Percentiles rank a stretch among this genome's conserved stretches.
Evolutionary conservation across 768 basidiomycete species (phyloP).

Genomic region (Strobilomyces echinocephalus): DNA sequence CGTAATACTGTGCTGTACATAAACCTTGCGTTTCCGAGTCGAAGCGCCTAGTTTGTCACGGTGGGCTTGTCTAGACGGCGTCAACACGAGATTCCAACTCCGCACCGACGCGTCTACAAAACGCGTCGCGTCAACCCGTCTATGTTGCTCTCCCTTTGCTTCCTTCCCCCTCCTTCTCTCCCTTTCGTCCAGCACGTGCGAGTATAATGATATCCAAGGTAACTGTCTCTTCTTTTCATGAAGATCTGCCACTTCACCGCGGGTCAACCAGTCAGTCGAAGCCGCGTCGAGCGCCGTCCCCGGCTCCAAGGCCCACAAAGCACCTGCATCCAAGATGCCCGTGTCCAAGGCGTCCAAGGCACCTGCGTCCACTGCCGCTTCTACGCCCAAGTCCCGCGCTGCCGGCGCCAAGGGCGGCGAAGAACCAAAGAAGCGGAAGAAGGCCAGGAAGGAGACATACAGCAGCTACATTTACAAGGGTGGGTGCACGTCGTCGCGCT

Average conservation of each 20-base stretch:
- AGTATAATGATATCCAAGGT: slow-evolving; percentile 6
- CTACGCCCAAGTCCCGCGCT: not conserved
- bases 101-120: slow-evolving; percentile 18
- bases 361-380: slow-evolving; percentile 40
- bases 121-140: slow-evolving; percentile 5
- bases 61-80: too few relatives aligned
- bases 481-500: slow-evolving; percentile 14
- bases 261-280: not conserved
- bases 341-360: slow-evolving; percentile 44
- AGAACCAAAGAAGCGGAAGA: slow-evolving; percentile 52
- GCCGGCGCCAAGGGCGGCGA: slow-evolving; percentile 14
- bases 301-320: slow-evolving; percentile 29
- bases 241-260: not conserved
- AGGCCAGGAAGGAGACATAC: slow-evolving; percentile 56
- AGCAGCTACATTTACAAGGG: slow-evolving; percentile 65
- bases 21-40: too few relatives aligned
- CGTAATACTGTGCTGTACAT: not conserved
- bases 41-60: too few relatives aligned
- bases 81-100: slow-evolving; percentile 1
- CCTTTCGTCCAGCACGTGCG: not conserved
- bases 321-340: slow-evolving; percentile 46
- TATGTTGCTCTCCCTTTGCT: too few relatives aligned
- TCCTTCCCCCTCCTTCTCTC: not conserved
- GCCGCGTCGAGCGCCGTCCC: slow-evolving; percentile 14
- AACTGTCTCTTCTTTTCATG: not conserved